These are phyloP conservation scores for Cucurbita argyrosperma DNA, from an alignment of 306 rosid species.

Conservation along the genomic window DNA sequence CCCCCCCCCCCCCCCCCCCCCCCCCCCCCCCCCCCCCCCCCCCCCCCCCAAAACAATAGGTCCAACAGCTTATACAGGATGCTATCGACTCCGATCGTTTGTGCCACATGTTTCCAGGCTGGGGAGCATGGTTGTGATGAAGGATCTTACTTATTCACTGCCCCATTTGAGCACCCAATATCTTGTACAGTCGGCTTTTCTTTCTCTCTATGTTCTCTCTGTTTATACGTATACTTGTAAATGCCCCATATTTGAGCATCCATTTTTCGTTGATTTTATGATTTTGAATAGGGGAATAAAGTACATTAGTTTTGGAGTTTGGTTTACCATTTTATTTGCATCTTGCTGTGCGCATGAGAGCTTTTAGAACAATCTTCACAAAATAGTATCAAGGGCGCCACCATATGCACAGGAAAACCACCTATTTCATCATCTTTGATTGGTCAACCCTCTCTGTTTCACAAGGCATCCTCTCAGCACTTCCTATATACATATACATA, in stretches of 20 bases:
- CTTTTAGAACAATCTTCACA: neutral
- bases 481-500: too few species aligned
- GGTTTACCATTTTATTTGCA: neutral
- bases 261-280: too few species aligned
- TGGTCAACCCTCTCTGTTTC: neutral
- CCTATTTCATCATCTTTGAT: neutral
- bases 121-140: slow-evolving; percentile 84
- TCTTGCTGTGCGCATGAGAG: neutral
- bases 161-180: neutral
- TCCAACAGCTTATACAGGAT: slow-evolving; percentile 87
- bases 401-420: neutral
- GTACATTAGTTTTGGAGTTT: neutral
- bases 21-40: neutral
- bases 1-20: neutral
- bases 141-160: neutral
- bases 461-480: neutral
- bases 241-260: neutral
- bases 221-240: neutral
- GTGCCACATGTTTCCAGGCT: slow-evolving; percentile 85
- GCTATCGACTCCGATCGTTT: slow-evolving; percentile 79
- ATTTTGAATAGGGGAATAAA: too few species aligned
- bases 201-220: neutral
- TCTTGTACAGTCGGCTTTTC: neutral
- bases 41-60: slow-evolving; percentile 22
- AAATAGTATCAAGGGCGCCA: neutral